Conservation (phyloP, 345 rosid species). For the Syzygium oleosum region DNA sequence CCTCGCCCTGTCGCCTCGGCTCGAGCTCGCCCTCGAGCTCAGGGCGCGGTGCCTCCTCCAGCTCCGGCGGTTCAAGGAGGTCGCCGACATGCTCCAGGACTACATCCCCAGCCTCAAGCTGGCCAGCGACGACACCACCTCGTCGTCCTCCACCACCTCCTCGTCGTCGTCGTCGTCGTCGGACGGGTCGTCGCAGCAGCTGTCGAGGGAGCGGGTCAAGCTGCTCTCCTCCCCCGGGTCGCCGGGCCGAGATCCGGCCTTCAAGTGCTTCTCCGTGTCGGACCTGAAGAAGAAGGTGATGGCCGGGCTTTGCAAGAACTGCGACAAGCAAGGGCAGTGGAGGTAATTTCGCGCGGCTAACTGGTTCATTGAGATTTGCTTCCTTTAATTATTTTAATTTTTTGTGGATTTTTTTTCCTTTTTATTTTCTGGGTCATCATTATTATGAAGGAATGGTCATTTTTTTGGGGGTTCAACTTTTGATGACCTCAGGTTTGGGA, state of each 20-base stretch:
- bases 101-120: conserved; percentile 65
- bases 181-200: conserved; percentile 28
- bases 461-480: background rate
- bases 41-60: conserved; percentile 67
- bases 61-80: conserved; percentile 63
- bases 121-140: conserved; percentile 36
- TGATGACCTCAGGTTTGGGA: background rate
- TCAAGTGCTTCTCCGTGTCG: conserved; percentile 32
- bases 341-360: conserved; percentile 16
- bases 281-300: conserved; percentile 40
- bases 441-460: background rate
- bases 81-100: conserved; percentile 83
- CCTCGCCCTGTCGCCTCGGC: conserved; percentile 65
- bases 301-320: conserved; percentile 40
- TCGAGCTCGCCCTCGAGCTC: conserved; percentile 65
- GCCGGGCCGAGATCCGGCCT: conserved; percentile 10
- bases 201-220: conserved; percentile 46
- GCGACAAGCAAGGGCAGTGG: conserved; percentile 48
- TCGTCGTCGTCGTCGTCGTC: conserved; percentile 43
- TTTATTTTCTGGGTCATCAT: background rate
- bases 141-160: background rate
- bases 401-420: background rate
- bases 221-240: conserved; percentile 27
- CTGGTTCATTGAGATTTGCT: background rate
- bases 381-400: background rate